Percentiles rank a stretch among this genome's conserved stretches.
phyloP scores from a whole-genome alignment of 164 flowering plant species.

The Taxillus chinensis region DNA sequence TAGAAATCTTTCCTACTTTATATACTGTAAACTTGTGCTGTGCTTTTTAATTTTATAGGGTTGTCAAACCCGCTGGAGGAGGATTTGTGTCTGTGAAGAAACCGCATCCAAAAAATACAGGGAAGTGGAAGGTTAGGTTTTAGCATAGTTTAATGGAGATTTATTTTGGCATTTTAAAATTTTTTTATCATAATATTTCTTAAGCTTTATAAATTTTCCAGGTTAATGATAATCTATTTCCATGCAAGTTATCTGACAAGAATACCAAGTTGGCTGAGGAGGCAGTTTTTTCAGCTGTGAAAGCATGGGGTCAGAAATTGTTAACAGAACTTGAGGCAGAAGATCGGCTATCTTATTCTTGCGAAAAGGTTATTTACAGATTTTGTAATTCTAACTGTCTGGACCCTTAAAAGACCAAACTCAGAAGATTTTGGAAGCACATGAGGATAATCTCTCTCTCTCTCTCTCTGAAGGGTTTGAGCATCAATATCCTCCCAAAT shows the following conservation, averaged over 20 bases:
- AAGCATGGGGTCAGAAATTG: conserved; percentile 81
- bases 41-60: conserved; percentile 33
- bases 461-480: no score
- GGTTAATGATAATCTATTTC: conserved; percentile 85
- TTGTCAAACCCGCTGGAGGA: conserved; percentile 76
- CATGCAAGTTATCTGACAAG: conserved; percentile 64
- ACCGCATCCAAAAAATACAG: conserved; percentile 59
- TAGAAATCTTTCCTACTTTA: not conserved
- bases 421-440: no score
- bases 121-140: conserved; percentile 51
- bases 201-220: conserved; percentile 16
- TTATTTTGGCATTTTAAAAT: not conserved
- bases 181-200: not conserved
- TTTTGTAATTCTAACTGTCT: no score
- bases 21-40: not conserved
- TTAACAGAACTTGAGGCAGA: conserved; percentile 94
- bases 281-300: conserved; percentile 73
- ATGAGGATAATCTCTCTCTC: no score
- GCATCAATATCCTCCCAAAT: not conserved
- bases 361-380: conserved; percentile 65
- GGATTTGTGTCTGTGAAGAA: conserved; percentile 77
- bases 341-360: conserved; percentile 85
- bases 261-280: conserved; percentile 63
- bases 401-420: no score
- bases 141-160: conserved; percentile 1